Conservation (phyloP, 164 flowering plant species). For the Pachysandra terminalis region DNA sequence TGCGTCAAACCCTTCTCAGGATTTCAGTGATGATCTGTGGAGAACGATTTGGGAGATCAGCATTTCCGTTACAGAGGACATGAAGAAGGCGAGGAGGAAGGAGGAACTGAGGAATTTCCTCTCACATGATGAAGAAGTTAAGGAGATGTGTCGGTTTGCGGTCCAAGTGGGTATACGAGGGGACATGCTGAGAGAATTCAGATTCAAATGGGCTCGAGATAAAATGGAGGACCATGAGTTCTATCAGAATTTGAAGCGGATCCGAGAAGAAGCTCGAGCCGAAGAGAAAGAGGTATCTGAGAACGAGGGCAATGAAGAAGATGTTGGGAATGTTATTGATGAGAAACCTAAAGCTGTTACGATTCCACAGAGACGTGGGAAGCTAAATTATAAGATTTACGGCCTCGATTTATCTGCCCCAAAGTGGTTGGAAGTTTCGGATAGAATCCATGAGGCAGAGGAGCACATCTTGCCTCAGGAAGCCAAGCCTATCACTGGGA, state of each 20-base stretch:
- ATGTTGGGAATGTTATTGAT: constrained; percentile 18
- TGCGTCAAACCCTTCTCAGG: constrained; percentile 28
- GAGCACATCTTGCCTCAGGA: constrained; percentile 53
- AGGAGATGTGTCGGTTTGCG: constrained; percentile 78
- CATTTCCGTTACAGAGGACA: constrained; percentile 59
- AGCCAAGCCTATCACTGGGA: constrained; percentile 71
- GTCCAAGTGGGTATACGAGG: constrained; percentile 85
- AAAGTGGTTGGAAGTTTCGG: constrained; percentile 81
- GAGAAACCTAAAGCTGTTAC: constrained; percentile 30
- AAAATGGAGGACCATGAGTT: constrained; percentile 77
- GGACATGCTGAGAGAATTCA: constrained; percentile 79
- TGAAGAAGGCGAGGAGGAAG: constrained; percentile 73
- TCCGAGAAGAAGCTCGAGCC: constrained; percentile 27
- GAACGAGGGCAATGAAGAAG: constrained; percentile 4
- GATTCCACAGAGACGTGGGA: constrained; percentile 76
- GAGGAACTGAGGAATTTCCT: constrained; percentile 76
- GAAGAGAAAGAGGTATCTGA: constrained; percentile 23
- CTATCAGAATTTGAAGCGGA: constrained; percentile 47
- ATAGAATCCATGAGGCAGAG: constrained; percentile 56
- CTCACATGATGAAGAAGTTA: constrained; percentile 63
- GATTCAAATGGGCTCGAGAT: constrained; percentile 93
- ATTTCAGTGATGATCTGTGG: constrained; percentile 91
- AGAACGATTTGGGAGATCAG: constrained; percentile 78
- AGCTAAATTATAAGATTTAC: constrained; percentile 76
- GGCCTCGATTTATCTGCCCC: constrained; percentile 85